Conservation (phyloP, 352 stramenopile genomes). For the Phytophthora multivora region DNA sequence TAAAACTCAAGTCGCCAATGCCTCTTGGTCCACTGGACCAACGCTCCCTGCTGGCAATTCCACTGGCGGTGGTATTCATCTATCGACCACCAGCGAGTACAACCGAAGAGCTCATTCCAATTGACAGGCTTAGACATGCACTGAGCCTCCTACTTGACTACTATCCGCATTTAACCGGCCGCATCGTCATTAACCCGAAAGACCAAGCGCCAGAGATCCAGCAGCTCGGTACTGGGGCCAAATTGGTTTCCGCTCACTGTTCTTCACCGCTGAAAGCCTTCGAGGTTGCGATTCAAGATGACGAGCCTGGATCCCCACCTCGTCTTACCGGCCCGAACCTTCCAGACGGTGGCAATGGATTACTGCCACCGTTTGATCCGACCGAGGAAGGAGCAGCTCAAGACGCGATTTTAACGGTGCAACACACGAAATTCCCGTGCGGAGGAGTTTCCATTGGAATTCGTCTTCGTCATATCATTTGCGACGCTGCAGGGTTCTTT, state of each 20-base stretch:
- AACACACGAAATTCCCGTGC: constrained; percentile 29
- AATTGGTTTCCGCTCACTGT: neutral
- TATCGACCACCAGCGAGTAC: constrained; percentile 7
- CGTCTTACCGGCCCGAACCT: constrained; percentile 21
- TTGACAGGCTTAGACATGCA: constrained; percentile 2
- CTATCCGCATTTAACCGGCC: constrained; percentile 1
- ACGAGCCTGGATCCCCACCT: constrained; percentile 24
- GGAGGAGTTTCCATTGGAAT: constrained; percentile 22
- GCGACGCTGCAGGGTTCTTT: constrained; percentile 17
- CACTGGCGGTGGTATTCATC: constrained; percentile 24
- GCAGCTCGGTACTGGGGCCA: neutral
- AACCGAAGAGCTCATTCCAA: constrained; percentile 13
- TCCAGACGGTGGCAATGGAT: constrained; percentile 17
- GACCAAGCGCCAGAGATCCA: neutral
- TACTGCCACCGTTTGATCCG: constrained; percentile 28
- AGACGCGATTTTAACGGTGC: constrained; percentile 29
- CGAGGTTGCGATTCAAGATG: constrained; percentile 1
- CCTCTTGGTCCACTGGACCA: constrained; percentile 27
- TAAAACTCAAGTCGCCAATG: constrained; percentile 14
- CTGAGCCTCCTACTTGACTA: neutral
- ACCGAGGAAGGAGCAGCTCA: constrained; percentile 12
- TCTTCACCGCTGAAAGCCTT: neutral
- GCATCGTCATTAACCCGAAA: constrained; percentile 8
- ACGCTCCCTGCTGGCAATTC: constrained; percentile 14
- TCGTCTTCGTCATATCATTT: constrained; percentile 31